Conservation (phyloP, 1,284 basidiomycete species). For the Cutaneotrichosporon sp. region DNA sequence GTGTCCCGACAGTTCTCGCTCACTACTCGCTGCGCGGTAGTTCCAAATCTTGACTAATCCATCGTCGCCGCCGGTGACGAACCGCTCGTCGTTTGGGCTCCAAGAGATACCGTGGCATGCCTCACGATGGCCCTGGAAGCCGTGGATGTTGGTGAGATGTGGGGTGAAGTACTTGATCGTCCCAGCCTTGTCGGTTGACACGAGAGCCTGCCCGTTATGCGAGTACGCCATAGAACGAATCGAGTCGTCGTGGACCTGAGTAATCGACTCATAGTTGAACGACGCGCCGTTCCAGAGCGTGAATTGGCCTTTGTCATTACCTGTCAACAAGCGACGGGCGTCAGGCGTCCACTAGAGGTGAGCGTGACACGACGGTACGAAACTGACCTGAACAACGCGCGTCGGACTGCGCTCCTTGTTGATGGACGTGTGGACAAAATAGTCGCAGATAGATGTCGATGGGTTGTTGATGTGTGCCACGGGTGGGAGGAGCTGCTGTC, state of each 20-base stretch:
- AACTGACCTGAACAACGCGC: conserved; percentile 74
- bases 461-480: conserved; percentile 83
- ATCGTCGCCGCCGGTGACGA: conserved; percentile 93
- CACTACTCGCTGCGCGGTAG: conserved; percentile 84
- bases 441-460: conserved; percentile 86
- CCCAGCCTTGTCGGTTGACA: conserved; percentile 87
- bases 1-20: conserved; percentile 78
- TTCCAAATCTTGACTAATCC: conserved; percentile 91
- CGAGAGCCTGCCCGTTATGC: conserved; percentile 83
- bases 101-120: conserved; percentile 87
- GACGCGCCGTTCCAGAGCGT: conserved; percentile 98
- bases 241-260: conserved; percentile 93
- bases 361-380: conserved; percentile 4
- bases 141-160: conserved; percentile 96
- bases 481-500: conserved; percentile 74
- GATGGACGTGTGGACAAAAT: conserved; percentile 95
- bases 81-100: conserved; percentile 82
- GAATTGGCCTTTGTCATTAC: conserved; percentile 95
- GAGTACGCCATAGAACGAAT: conserved; percentile 87
- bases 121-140: conserved; percentile 84
- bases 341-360: conserved; percentile 99
- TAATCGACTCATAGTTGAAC: conserved; percentile 98
- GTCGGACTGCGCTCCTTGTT: conserved; percentile 98
- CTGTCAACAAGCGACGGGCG: conserved; percentile 83
- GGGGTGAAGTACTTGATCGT: conserved; percentile 98